Evolutionary conservation across 1,139 yeast genomes (phyloP).

Genomic region (Saccharomyces hybrid): DNA sequence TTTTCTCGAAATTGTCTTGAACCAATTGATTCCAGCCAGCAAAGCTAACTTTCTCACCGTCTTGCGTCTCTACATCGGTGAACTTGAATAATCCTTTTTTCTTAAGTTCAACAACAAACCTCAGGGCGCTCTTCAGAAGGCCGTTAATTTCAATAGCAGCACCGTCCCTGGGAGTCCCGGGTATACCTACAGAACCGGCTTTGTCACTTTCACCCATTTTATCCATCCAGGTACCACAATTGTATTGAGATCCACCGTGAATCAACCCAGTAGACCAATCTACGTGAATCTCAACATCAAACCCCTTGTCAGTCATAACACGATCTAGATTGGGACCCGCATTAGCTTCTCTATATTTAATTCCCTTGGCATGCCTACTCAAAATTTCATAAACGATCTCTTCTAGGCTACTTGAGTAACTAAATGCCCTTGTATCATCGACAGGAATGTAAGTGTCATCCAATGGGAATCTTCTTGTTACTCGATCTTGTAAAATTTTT

Average conservation of each 20-base stretch:
- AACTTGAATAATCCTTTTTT: constrained; percentile 48
- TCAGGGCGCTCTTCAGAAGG: constrained; percentile 67
- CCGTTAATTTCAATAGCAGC: constrained; percentile 94
- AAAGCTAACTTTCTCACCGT: constrained; percentile 47
- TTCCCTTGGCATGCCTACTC: constrained; percentile 79
- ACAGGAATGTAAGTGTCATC: constrained; percentile 71
- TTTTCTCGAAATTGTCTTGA: constrained; percentile 66
- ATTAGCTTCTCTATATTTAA: constrained; percentile 85
- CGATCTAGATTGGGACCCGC: constrained; percentile 85
- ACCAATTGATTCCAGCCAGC: constrained; percentile 66
- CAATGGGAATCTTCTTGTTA: constrained; percentile 77
- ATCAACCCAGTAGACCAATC: constrained; percentile 88
- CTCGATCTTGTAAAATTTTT: constrained; percentile 58
- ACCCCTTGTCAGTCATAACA: constrained; percentile 90
- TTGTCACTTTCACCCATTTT: constrained; percentile 91
- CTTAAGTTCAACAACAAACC: constrained; percentile 64
- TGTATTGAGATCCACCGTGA: constrained; percentile 84
- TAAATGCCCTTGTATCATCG: constrained; percentile 70
- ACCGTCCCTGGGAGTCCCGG: constrained; percentile 97
- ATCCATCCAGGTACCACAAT: constrained; percentile 99
- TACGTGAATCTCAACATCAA: constrained; percentile 69
- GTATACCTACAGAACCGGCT: constrained; percentile 81
- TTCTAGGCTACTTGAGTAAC: constrained; percentile 57
- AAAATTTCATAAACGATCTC: constrained; percentile 79
- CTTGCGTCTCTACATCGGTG: constrained; percentile 48